Percentiles rank a stretch among this genome's conserved stretches.
These are phyloP conservation scores for Carex cristatella DNA, from an alignment of 176 grass and related monocot genomes.

Conservation along the genomic window DNA sequence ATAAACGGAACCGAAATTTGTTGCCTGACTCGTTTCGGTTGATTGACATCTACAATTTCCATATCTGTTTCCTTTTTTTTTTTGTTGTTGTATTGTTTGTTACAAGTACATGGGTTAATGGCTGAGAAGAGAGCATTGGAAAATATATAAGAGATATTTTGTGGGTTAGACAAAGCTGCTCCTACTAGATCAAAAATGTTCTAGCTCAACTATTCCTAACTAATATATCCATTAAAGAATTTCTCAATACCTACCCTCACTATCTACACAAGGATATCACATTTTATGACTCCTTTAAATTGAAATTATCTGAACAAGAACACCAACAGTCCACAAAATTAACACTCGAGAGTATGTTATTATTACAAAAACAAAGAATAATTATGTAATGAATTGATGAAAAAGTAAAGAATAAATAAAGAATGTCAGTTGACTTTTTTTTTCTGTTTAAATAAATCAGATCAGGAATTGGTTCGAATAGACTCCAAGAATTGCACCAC, in stretches of 20 bases:
- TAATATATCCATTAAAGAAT: too few relatives aligned
- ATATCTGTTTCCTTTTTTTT: slow-evolving; percentile 39
- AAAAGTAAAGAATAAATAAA: slow-evolving; percentile 48
- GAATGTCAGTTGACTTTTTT: slow-evolving; percentile 47
- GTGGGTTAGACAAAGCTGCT: slow-evolving; percentile 73
- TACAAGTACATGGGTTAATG: slow-evolving; percentile 18
- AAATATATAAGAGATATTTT: slow-evolving; percentile 33
- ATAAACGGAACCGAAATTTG: slow-evolving; percentile 80
- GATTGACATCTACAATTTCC: slow-evolving; percentile 47
- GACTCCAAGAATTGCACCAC: slow-evolving; percentile 98
- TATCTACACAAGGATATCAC: too few relatives aligned
- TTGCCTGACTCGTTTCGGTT: slow-evolving; percentile 44
- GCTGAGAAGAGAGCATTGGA: neutral
- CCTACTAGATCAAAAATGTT: slow-evolving; percentile 49
- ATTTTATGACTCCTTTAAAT: too few relatives aligned
- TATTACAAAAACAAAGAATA: too few relatives aligned
- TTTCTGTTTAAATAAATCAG: slow-evolving; percentile 45
- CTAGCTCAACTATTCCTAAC: slow-evolving; percentile 18
- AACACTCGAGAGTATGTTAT: too few relatives aligned
- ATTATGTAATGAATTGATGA: too few relatives aligned
- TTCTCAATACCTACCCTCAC: too few relatives aligned
- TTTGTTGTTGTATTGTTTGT: neutral
- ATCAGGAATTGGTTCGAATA: slow-evolving; percentile 68
- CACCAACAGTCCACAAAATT: too few relatives aligned
- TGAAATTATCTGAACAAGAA: too few relatives aligned